Evolutionary conservation across 148 eudicot genomes (phyloP).

Genomic region (Cornus controversa): DNA sequence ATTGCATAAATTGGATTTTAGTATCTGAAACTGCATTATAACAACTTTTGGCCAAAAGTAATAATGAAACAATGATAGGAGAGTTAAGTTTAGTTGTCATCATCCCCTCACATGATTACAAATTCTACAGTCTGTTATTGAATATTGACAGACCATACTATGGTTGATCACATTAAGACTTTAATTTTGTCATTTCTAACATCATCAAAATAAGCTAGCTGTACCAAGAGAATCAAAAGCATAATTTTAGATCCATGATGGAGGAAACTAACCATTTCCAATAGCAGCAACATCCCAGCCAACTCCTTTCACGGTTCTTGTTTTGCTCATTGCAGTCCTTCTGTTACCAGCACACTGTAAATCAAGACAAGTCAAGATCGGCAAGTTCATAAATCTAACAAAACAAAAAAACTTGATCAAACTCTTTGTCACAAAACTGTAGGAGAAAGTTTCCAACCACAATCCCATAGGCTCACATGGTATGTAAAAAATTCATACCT

Average conservation of each 20-base stretch:
- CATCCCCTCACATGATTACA: not conserved
- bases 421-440: no score
- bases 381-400: not conserved
- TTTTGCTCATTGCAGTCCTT: conserved; percentile 94
- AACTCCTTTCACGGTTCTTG: conserved; percentile 82
- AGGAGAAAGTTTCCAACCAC: not conserved
- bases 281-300: conserved; percentile 90
- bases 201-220: not conserved
- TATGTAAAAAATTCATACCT: conserved; percentile 40
- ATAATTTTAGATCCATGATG: not conserved
- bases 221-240: no score
- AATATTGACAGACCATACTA: no score
- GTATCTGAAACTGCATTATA: no score
- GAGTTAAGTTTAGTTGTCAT: not conserved
- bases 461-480: not conserved
- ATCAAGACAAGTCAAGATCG: conserved; percentile 4
- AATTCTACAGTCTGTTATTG: not conserved
- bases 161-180: not conserved
- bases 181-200: not conserved
- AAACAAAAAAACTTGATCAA: not conserved
- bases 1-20: not conserved
- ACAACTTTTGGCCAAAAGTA: not conserved
- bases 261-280: conserved; percentile 75
- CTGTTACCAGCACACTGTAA: conserved; percentile 95
- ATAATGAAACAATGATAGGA: not conserved